A percentile compares a stretch with the other conserved stretches of the same genome.
These are phyloP conservation scores for Byssothecium circinans DNA, from an alignment of 2,329 filamentous ascomycete species.

Conservation along the genomic window DNA sequence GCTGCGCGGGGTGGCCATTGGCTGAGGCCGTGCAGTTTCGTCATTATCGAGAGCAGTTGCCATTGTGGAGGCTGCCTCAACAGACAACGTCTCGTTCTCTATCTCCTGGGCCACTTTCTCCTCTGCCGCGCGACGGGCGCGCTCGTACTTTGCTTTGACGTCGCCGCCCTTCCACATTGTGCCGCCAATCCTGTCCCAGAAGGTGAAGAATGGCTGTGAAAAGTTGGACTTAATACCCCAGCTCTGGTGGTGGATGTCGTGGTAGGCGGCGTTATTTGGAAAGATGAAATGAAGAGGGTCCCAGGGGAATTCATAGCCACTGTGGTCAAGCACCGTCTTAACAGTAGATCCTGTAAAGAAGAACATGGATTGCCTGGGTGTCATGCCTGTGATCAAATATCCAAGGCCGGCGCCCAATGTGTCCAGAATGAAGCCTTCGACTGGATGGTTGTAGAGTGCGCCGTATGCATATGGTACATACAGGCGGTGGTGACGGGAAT, in stretches of 20 bases:
- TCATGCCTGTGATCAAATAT: constrained; percentile 81
- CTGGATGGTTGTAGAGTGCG: constrained; percentile 92
- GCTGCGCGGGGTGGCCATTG: constrained; percentile 42
- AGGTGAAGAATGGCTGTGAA: constrained; percentile 89
- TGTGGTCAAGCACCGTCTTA: constrained; percentile 98
- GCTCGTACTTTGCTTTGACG: constrained; percentile 61
- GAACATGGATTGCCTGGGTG: constrained; percentile 79
- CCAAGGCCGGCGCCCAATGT: constrained; percentile 83
- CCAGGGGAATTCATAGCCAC: constrained; percentile 93
- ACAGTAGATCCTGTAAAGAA: constrained; percentile 89
- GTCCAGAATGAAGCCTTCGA: constrained; percentile 92
- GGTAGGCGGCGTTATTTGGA: constrained; percentile 93
- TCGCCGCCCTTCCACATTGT: constrained; percentile 78
- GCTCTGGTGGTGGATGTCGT: constrained; percentile 97
- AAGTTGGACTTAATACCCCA: constrained; percentile 99
- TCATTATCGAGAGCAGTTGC: constrained; percentile 24
- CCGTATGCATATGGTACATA: constrained; percentile 98
- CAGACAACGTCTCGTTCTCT: constrained; percentile 26
- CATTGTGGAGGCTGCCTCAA: constrained; percentile 13
- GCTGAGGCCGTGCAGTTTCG: constrained; percentile 28
- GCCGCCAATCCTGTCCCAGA: constrained; percentile 83
- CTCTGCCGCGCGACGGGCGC: constrained; percentile 58
- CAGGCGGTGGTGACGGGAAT: constrained; percentile 92
- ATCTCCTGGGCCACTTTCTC: constrained; percentile 57
- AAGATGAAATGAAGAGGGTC: constrained; percentile 91